Conservation (phyloP, 495 filamentous ascomycete genomes). For the Annulohypoxylon maeteangense region DNA sequence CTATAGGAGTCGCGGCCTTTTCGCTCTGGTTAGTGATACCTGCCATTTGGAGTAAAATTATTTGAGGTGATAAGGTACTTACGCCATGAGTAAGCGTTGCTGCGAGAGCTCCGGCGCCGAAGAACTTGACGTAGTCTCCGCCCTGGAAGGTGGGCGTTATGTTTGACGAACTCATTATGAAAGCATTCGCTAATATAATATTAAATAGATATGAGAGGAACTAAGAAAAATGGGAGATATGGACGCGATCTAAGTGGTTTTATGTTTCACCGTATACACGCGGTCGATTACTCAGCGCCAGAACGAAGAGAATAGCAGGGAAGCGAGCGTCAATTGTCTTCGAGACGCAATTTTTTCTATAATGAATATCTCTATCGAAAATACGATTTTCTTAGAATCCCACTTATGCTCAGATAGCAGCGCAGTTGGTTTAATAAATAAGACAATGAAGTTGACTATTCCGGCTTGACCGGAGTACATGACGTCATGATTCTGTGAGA, state of each 20-base stretch:
- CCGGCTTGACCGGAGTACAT: conserved; percentile 14
- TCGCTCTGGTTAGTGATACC: not conserved
- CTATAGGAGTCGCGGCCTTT: conserved; percentile 60
- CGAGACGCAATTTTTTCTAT: not conserved
- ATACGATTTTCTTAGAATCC: not conserved
- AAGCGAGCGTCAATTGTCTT: not conserved
- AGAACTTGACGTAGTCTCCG: conserved; percentile 72
- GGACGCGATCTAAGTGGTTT: not conserved
- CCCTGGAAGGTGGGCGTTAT: conserved; percentile 45
- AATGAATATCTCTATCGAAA: not conserved
- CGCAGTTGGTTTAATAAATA: not conserved
- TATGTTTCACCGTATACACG: not conserved
- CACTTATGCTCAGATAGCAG: not conserved
- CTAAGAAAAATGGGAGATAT: not conserved
- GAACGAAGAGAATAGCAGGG: not conserved
- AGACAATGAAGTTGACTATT: not conserved
- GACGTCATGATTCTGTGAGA: conserved; percentile 27
- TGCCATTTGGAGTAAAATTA: conserved; percentile 15
- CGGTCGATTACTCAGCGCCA: conserved; percentile 38
- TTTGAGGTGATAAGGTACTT: conserved; percentile 68
- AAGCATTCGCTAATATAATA: not conserved
- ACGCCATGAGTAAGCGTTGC: conserved; percentile 86
- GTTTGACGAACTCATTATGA: conserved; percentile 30
- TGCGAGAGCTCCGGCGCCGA: conserved; percentile 85
- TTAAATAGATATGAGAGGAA: not conserved